A percentile compares a stretch with the other conserved stretches of the same genome.
Conservation (phyloP, 495 filamentous ascomycete species). For the Aspergillus diversus region DNA sequence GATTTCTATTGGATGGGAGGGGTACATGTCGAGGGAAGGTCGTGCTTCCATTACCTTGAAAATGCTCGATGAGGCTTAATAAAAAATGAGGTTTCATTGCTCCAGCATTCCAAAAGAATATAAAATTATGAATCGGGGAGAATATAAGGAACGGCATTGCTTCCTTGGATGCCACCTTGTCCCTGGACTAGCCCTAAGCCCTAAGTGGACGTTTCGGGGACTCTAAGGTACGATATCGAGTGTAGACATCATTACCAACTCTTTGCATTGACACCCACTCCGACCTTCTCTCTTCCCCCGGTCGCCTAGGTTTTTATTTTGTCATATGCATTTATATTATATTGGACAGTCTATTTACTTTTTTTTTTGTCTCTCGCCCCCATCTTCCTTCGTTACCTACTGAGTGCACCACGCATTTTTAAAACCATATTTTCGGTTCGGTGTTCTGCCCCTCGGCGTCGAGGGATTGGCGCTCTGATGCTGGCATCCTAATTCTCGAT, state of each 20-base stretch:
- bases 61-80: neutral
- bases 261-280: conserved; percentile 7
- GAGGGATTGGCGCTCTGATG: conserved; percentile 27
- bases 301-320: conserved; percentile 4
- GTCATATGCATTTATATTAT: conserved; percentile 13
- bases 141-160: neutral
- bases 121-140: neutral
- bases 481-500: conserved; percentile 31
- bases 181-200: conserved; percentile 25
- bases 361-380: neutral
- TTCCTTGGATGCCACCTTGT: neutral
- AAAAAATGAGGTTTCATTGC: neutral
- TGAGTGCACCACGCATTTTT: conserved; percentile 7
- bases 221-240: conserved; percentile 25
- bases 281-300: conserved; percentile 11
- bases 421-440: conserved; percentile 7
- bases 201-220: conserved; percentile 27
- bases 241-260: conserved; percentile 27
- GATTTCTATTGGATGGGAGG: conserved; percentile 11
- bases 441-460: conserved; percentile 20
- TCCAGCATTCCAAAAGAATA: neutral
- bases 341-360: conserved; percentile 15
- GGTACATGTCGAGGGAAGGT: neutral
- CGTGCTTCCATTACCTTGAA: neutral
- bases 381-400: conserved; percentile 1